phyloP scores from a whole-genome alignment of 1,284 basidiomycete species.

The Sutorius eximius region DNA sequence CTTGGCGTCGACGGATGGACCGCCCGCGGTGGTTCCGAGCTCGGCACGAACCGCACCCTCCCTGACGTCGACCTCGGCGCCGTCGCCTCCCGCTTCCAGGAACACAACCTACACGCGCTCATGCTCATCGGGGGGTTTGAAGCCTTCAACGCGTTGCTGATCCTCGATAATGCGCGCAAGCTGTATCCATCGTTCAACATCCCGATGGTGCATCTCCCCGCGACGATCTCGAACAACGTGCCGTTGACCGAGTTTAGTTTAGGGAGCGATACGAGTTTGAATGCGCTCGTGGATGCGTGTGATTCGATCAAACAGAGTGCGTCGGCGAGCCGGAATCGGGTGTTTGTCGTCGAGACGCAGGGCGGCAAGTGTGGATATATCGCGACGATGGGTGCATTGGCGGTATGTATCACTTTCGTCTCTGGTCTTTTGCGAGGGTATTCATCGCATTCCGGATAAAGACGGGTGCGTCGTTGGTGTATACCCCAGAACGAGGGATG shows the following conservation, averaged over 20 bases:
- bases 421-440: neutral
- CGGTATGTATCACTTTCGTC: constrained; percentile 54
- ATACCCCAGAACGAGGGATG: constrained; percentile 93
- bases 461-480: constrained; percentile 91
- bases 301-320: constrained; percentile 99
- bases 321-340: constrained; percentile 90
- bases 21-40: constrained; percentile 95
- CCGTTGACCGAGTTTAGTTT: constrained; percentile 95
- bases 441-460: constrained; percentile 33
- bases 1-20: constrained; percentile 97
- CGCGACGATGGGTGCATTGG: constrained; percentile 92
- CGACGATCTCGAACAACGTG: constrained; percentile 97
- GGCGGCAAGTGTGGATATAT: constrained; percentile 97
- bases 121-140: constrained; percentile 97
- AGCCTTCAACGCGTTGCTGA: constrained; percentile 79
- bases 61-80: constrained; percentile 86
- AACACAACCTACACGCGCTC: constrained; percentile 79
- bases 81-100: constrained; percentile 88
- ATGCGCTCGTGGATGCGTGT: constrained; percentile 95
- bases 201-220: constrained; percentile 90
- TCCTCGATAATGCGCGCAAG: constrained; percentile 78
- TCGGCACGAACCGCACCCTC: constrained; percentile 91
- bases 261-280: constrained; percentile 94
- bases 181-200: constrained; percentile 91
- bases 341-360: constrained; percentile 98